Conservation (phyloP, 1,139 yeast species). For the Hyphopichia khmerensis region DNA sequence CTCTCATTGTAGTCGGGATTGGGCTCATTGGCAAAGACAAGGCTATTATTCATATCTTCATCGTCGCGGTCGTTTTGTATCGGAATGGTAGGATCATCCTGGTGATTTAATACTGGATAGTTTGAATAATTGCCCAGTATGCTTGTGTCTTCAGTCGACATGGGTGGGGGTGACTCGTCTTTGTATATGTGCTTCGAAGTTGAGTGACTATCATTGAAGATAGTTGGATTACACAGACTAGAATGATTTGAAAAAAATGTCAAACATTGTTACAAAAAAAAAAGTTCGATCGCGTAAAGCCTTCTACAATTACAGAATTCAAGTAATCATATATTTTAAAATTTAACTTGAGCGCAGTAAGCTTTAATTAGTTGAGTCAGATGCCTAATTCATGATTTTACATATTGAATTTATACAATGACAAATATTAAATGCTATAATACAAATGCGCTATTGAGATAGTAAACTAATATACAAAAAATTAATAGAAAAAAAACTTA, state of each 20-base stretch:
- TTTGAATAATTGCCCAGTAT: background rate
- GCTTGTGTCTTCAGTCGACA: constrained; percentile 1
- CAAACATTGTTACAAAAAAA: background rate
- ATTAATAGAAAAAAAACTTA: background rate
- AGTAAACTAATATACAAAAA: background rate
- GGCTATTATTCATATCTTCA: constrained; percentile 1
- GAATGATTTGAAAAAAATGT: background rate
- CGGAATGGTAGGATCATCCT: background rate
- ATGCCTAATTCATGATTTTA: no score
- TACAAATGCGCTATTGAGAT: background rate
- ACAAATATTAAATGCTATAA: background rate
- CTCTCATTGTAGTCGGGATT: background rate
- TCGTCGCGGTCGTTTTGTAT: background rate
- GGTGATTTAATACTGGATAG: background rate
- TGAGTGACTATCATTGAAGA: background rate
- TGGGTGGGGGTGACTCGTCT: background rate
- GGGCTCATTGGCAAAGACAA: constrained; percentile 3
- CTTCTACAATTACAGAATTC: no score
- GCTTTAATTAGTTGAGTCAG: no score
- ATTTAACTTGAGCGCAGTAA: no score
- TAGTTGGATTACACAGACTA: background rate
- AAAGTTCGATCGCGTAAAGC: background rate
- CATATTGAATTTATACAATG: no score
- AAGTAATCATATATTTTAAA: no score
- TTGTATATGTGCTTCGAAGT: background rate